Base-by-base conservation (phyloP, 495 filamentous ascomycete genomes). In the Aspergillus steynii region DNA sequence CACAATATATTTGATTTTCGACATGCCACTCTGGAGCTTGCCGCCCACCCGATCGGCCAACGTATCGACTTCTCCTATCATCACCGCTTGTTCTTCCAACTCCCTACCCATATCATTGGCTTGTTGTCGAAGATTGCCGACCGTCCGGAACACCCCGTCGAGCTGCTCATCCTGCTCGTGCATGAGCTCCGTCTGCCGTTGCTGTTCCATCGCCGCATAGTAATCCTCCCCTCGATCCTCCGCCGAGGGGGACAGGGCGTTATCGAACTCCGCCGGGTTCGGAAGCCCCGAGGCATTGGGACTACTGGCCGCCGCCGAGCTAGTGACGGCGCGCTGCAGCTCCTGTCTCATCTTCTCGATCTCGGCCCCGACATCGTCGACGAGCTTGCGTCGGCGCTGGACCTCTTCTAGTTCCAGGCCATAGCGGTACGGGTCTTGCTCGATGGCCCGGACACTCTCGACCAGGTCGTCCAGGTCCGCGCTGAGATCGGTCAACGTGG, bases 71-170 rank as follows among this genome's bases (percentile, higher is more conserved):
- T 88, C 86, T 57, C 92, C 87, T 53, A 99, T 79, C 76, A 91
- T 78, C 69, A 90, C 88, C 26, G 78, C 82, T 82, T 99, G 95
- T 73, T 97, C 94, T 73, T 97, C 96, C 52, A 99, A 78, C 76
- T 99, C 95, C 56, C 94, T 78, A 7, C 93, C 93, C 94, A 99
- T 98, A 63, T 89, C 88, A 76, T 95, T 86, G 15, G 96, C 96
- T 80, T 97, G 94, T 71, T 89, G 80, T 55, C 92, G 78, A 68
- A 99, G 70, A 68, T 91, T 97, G 0, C 92, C 93, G 42, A 99
- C 95, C 2, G 95, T 98, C 65, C 86, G 85, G 69, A 91, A 96
- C 48, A 99, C 96, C 3, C 90, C 90, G 73, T 97, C 94, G 6
- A 99, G 79, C 63, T 92, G 87, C 80, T 95, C 81, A 71, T 99